Base-by-base conservation (phyloP, 257 asterid genomes). In the Lithospermum erythrorhizon region DNA sequence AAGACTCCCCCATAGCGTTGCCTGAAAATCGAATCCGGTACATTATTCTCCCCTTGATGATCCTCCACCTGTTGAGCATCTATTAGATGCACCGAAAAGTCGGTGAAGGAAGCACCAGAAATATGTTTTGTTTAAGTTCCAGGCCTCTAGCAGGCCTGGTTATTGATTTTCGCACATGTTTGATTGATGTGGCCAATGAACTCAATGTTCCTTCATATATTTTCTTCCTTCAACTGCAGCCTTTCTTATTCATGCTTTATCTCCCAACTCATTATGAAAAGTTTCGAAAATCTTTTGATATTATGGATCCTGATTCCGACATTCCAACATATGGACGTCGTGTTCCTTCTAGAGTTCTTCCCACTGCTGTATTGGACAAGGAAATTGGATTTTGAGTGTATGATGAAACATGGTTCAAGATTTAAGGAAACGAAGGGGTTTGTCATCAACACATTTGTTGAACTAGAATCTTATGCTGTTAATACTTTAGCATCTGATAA, bases 391-490 rank as follows among this genome's bases (percentile, higher is more conserved):
- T 47, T n/a, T 15, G n/a, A 4, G 0, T 37, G 55, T 25, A 57
- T 64, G 30, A 22, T 66, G 3, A 56, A 29, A 0, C 48, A 23
- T 21, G 53, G 59, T 6, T 53, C 47, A 6, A 59, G 63, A 8
- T 37, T 35, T 48, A 57, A 56, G 48, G 29, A 59, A 56, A 56
- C 73, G 1, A 62, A 63, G 49, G 73, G 66, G 58, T 58, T 67
- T 10, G 13, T 72, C 8, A 22, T 72, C 13, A 72, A 72, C 11
- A 67, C 70, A 8, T 68, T 72, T 0, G 14, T 18, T 1, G 64
- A 67, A 16, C 27, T 72, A 6, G 76, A 72, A 66, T 22, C 69
- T 2, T 15, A 72, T 19, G 69, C 69, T 1, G 41, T 66, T 5
- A 6, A 48, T 24, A 53, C 64, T 35, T 55, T 65, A 52, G 55